A percentile compares a stretch with the other conserved stretches of the same genome.
phyloP scores from a whole-genome alignment of 176 grass and related monocot species.

The Aechmea fasciata region DNA sequence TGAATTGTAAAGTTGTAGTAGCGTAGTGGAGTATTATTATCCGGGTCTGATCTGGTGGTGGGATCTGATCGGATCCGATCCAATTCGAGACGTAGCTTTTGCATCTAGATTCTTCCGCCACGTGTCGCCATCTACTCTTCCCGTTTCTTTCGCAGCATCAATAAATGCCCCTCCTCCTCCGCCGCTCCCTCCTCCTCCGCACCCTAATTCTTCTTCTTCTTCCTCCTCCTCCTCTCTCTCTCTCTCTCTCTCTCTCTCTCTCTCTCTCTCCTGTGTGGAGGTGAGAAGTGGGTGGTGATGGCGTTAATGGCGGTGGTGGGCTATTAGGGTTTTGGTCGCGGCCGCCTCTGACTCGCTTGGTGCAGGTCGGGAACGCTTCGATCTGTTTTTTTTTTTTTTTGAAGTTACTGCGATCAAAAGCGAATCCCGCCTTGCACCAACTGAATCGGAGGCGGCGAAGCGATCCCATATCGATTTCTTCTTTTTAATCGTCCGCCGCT shows the following conservation, averaged over 20 bases:
- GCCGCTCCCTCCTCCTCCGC: not conserved
- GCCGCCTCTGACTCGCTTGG: constrained; percentile 24
- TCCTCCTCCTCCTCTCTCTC: not conserved
- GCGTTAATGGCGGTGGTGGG: not conserved
- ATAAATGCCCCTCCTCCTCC: not conserved
- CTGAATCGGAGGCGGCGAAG: constrained; percentile 42
- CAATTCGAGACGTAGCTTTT: not conserved
- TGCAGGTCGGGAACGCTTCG: constrained; percentile 30
- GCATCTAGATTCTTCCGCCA: not conserved
- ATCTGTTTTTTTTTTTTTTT: not conserved
- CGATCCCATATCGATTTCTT: not conserved
- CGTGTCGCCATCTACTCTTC: not conserved
- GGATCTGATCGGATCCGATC: not conserved
- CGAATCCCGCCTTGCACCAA: constrained; percentile 49
- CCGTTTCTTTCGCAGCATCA: not conserved
- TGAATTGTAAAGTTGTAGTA: too few relatives aligned
- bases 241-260: too few relatives aligned
- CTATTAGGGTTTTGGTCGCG: constrained; percentile 1
- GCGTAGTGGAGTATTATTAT: too few relatives aligned
- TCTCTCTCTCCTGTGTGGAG: not conserved
- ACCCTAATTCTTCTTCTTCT: not conserved
- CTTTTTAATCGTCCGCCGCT: constrained; percentile 4
- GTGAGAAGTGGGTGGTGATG: not conserved
- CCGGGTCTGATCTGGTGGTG: too few relatives aligned
- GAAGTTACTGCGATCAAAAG: constrained; percentile 9